A percentile compares a stretch with the other conserved stretches of the same genome.
Evolutionary conservation across 805 yeast species (phyloP).

Genomic region (Starmerella bombicola): DNA sequence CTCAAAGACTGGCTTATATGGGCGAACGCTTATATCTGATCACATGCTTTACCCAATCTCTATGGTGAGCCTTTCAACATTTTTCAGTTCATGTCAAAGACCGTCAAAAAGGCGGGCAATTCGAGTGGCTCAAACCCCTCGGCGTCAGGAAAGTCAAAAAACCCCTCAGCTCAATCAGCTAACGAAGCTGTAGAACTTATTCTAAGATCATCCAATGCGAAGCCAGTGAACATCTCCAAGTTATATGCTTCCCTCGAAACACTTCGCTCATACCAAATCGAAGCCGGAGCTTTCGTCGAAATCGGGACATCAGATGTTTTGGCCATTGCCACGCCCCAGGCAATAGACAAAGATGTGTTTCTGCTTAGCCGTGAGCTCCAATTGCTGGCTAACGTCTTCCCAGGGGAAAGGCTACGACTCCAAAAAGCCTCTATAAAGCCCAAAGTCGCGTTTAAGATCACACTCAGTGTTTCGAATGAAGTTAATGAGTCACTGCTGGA

Average conservation of each 20-base stretch:
- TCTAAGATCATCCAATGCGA: conserved; percentile 22
- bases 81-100: conserved; percentile 19
- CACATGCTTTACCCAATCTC: too few relatives aligned
- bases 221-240: conserved; percentile 16
- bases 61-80: too few relatives aligned
- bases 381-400: conserved; percentile 32
- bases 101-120: conserved; percentile 9
- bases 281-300: conserved; percentile 24
- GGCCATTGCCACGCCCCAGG: conserved; percentile 25
- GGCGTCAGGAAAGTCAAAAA: background rate
- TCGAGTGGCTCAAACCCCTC: conserved; percentile 4
- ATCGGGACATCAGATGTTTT: conserved; percentile 17
- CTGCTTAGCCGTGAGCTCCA: conserved; percentile 29
- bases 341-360: conserved; percentile 21
- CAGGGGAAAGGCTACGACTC: conserved; percentile 44
- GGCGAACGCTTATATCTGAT: too few relatives aligned
- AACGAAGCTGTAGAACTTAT: conserved; percentile 17
- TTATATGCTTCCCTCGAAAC: conserved; percentile 23
- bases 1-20: too few relatives aligned
- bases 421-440: conserved; percentile 40
- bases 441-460: conserved; percentile 31
- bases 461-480: conserved; percentile 25
- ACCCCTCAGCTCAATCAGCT: background rate
- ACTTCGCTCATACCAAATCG: conserved; percentile 21
- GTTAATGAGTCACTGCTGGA: conserved; percentile 16